These are phyloP conservation scores for Prunus salicina DNA, from an alignment of 306 rosid species.

Conservation along the genomic window DNA sequence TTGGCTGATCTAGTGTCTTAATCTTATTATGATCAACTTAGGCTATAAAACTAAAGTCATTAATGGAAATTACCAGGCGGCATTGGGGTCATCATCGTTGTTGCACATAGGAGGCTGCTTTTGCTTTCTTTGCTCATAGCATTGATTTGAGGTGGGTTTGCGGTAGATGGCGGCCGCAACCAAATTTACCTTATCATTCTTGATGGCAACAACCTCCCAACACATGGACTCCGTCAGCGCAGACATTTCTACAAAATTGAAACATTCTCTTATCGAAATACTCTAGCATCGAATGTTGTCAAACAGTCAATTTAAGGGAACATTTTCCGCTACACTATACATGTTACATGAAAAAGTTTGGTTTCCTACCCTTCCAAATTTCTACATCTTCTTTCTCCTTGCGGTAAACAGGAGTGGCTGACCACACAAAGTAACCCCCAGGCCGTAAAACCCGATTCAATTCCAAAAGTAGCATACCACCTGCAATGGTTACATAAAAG, in stretches of 20 bases:
- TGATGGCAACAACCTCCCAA: conserved; percentile 88
- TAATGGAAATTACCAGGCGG: conserved; percentile 59
- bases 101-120: conserved; percentile 77
- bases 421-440: conserved; percentile 82
- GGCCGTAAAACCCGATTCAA: conserved; percentile 79
- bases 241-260: conserved; percentile 55
- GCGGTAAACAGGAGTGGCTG: conserved; percentile 91
- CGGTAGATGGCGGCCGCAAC: conserved; percentile 78
- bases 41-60: neutral
- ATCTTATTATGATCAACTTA: neutral
- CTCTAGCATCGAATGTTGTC: neutral
- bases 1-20: too few species aligned
- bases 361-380: conserved; percentile 67
- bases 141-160: conserved; percentile 69
- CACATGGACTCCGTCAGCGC: conserved; percentile 69
- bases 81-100: conserved; percentile 76
- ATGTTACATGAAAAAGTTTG: neutral
- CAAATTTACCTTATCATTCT: conserved; percentile 55
- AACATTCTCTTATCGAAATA: neutral
- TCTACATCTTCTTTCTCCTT: conserved; percentile 74
- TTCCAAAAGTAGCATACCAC: conserved; percentile 82
- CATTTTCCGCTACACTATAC: neutral
- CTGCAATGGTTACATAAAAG: conserved; percentile 20
- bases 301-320: neutral
- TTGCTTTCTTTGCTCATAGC: conserved; percentile 66